Evolutionary conservation across 306 rosid species (phyloP).

Genomic region (Castanea sativa): DNA sequence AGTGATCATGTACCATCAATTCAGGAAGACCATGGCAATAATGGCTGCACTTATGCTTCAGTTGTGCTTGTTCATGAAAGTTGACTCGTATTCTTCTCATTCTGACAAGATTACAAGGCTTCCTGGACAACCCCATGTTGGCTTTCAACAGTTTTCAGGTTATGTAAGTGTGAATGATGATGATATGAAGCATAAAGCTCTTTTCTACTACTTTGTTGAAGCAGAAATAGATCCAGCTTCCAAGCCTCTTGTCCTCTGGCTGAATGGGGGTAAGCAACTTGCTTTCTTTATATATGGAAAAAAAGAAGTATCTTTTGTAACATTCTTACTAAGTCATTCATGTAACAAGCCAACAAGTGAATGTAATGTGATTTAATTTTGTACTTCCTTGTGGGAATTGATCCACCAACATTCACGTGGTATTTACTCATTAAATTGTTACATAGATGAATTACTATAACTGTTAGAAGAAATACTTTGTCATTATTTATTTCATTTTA

Average conservation of each 20-base stretch:
- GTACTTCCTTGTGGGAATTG: too few species aligned
- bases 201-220: slow-evolving; percentile 67
- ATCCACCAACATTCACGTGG: too few species aligned
- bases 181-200: slow-evolving; percentile 24
- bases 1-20: slow-evolving; percentile 25
- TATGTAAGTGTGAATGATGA: slow-evolving; percentile 45
- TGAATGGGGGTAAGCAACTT: slow-evolving; percentile 63
- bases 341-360: too few species aligned
- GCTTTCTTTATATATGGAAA: slow-evolving; percentile 4
- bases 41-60: slow-evolving; percentile 29
- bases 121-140: slow-evolving; percentile 68
- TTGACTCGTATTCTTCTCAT: slow-evolving; percentile 32
- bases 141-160: slow-evolving; percentile 62
- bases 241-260: slow-evolving; percentile 84
- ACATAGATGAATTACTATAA: too few species aligned
- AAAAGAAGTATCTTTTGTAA: too few species aligned
- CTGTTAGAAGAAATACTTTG: too few species aligned
- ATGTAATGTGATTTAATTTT: too few species aligned
- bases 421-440: too few species aligned
- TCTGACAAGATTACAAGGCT: slow-evolving; percentile 43
- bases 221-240: slow-evolving; percentile 52
- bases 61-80: slow-evolving; percentile 18
- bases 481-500: background rate
- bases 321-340: too few species aligned
- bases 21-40: slow-evolving; percentile 28